Percentiles rank a stretch among this genome's conserved stretches.
phyloP scores from a whole-genome alignment of 495 filamentous ascomycete genomes.

The Lophiostoma macrostomum region DNA sequence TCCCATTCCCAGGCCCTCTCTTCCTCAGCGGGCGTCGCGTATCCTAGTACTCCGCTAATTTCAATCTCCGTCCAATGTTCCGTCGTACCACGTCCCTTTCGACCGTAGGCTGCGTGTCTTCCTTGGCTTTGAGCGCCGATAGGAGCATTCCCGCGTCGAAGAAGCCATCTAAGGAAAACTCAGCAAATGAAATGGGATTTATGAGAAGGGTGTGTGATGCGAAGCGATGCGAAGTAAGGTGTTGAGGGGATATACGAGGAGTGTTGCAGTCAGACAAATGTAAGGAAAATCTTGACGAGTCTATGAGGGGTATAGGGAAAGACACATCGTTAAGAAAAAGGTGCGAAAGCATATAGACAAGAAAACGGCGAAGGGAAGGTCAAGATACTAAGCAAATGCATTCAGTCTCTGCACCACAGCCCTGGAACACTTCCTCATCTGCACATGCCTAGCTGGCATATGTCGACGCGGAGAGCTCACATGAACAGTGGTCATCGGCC shows the following conservation, averaged over 20 bases:
- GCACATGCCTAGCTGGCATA: slow-evolving; percentile 8
- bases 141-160: slow-evolving; percentile 94
- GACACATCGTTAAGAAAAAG: not conserved
- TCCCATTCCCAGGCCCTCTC: no score
- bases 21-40: no score
- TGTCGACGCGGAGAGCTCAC: slow-evolving; percentile 19
- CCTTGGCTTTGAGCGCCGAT: slow-evolving; percentile 70
- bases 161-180: slow-evolving; percentile 70
- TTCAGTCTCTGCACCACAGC: slow-evolving; percentile 28
- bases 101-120: slow-evolving; percentile 45
- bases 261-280: no score
- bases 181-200: slow-evolving; percentile 29
- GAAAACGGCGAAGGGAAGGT: slow-evolving; percentile 11
- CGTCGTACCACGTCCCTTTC: slow-evolving; percentile 47
- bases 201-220: no score
- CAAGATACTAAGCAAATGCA: slow-evolving; percentile 12
- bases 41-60: slow-evolving; percentile 37
- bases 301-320: not conserved
- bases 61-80: slow-evolving; percentile 44
- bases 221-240: not conserved
- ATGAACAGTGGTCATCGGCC: slow-evolving; percentile 23
- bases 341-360: not conserved
- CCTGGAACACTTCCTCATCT: slow-evolving; percentile 12
- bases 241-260: not conserved
- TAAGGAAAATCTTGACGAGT: no score